Base-by-base conservation (phyloP, 2,329 filamentous ascomycete species). In the Colletotrichum falcatum region DNA sequence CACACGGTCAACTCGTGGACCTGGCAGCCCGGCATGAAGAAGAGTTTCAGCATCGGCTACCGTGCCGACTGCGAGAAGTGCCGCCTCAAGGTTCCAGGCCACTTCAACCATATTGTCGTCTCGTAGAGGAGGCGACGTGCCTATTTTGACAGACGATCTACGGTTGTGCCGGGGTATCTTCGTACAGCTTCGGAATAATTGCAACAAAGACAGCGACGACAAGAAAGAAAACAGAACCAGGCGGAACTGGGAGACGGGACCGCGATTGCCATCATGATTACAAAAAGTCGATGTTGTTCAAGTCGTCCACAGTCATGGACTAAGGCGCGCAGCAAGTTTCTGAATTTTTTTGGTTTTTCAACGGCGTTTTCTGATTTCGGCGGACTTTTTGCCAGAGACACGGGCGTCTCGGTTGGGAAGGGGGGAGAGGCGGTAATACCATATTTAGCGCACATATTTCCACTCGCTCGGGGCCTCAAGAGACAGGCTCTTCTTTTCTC, bases 31-130 rank as follows among this genome's bases (percentile, higher is more conserved):
- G 88, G 88, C 73, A 89, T 89, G 86, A 92, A 91, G 81, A 89
- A 88, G 78, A 89, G 87, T 72, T 91, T 94, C 78, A 92, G 91
- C 75, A 94, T 94, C 88, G 92, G 92, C 61, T 94, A 91, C 81
- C 85, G 92, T 73, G 87, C 90, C 16, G 92, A 94, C 79, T 95
- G 92, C 78, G 92, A 94, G 72, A 94, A 94, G 80, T 95, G 92
- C 80, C 87, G 87, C 54, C 85, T 88, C 77, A 92, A 90, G 77
- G 91, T 94, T 9, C 92, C 92, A 0, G 92, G 92, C 1, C 92
- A 95, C 78, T 94, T 94, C 77, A 94, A 92, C 76, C 92, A 95
- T 80, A 93, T 94, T 70, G 89, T 94, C 73, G 86, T 90, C 75
- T 89, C 88, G 58, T 90, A 89, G 84, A 73, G 76, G 33, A 76